These are phyloP conservation scores for Suillus americanus DNA, from an alignment of 768 basidiomycete species.

Conservation along the genomic window DNA sequence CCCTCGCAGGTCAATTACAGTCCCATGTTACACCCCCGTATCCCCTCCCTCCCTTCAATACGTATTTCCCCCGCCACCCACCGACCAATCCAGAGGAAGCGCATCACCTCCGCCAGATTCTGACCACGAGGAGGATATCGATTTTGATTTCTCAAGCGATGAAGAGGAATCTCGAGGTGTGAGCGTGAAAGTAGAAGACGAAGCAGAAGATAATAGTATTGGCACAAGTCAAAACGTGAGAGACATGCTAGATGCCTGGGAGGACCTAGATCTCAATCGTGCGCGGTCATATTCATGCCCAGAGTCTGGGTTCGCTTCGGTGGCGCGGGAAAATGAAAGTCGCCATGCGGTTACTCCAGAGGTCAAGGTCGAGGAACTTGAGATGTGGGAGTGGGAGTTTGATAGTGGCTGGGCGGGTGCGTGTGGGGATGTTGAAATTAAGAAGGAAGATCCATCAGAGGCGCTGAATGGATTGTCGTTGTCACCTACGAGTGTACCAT, in stretches of 20 bases:
- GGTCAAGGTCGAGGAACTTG: constrained; percentile 43
- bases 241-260: constrained; percentile 70
- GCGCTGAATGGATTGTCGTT: constrained; percentile 3
- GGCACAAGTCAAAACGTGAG: constrained; percentile 63
- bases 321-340: constrained; percentile 21
- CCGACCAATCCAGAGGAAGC: constrained; percentile 37
- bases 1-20: constrained; percentile 56
- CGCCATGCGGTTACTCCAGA: constrained; percentile 33
- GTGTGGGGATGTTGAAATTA: constrained; percentile 41
- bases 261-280: constrained; percentile 48
- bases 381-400: constrained; percentile 37
- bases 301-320: neutral
- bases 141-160: constrained; percentile 31
- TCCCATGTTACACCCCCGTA: constrained; percentile 54
- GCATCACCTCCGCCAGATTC: constrained; percentile 75
- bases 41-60: constrained; percentile 24
- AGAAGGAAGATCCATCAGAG: constrained; percentile 34
- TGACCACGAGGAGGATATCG: constrained; percentile 39
- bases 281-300: neutral
- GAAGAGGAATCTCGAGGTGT: constrained; percentile 2
- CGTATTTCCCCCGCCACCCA: constrained; percentile 21
- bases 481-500: constrained; percentile 1
- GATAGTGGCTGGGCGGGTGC: constrained; percentile 26
- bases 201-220: constrained; percentile 25
- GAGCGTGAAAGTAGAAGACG: constrained; percentile 19